Percentiles rank a stretch among this genome's conserved stretches.
Conservation (phyloP, 192 early-diverging fungal species). For the Chytriomyces confervae region DNA sequence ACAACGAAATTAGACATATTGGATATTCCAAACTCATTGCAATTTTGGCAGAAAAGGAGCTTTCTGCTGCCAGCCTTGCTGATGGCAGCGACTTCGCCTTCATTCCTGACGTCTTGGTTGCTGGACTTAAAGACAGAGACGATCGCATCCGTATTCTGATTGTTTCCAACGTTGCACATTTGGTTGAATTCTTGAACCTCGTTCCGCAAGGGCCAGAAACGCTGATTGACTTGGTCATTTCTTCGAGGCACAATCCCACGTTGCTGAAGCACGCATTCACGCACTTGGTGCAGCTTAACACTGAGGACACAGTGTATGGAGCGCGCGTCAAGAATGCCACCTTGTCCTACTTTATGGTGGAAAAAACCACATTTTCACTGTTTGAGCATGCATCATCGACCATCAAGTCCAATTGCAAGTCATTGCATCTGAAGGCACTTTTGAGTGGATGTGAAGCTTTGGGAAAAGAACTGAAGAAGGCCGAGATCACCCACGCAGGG, state of each 20-base stretch:
- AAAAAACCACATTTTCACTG: background rate
- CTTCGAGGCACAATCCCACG: background rate
- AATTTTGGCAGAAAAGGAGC: background rate
- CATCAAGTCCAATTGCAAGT: background rate
- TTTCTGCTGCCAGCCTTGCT: background rate
- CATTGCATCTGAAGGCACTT: background rate
- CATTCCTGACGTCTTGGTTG: background rate
- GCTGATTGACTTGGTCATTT: background rate
- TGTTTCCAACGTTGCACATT: background rate
- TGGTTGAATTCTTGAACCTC: slow-evolving; percentile 19
- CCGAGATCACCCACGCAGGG: background rate
- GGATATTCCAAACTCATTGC: slow-evolving; percentile 5
- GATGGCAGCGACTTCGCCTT: slow-evolving; percentile 1
- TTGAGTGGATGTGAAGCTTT: slow-evolving; percentile 10
- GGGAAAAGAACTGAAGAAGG: slow-evolving; percentile 15
- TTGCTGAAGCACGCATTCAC: background rate
- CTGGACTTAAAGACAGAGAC: background rate
- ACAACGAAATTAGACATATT: slow-evolving; percentile 70
- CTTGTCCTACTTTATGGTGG: slow-evolving; percentile 17
- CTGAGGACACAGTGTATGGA: background rate
- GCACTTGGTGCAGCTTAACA: slow-evolving; percentile 15
- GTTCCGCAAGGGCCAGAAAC: background rate
- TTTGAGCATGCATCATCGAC: slow-evolving; percentile 13
- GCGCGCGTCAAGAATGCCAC: background rate
- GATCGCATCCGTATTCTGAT: background rate